Evolutionary conservation across 106 monocot genomes (phyloP), one percentile per base, ranked within the genome.

Genomic region (Amphibolis antarctica): DNA sequence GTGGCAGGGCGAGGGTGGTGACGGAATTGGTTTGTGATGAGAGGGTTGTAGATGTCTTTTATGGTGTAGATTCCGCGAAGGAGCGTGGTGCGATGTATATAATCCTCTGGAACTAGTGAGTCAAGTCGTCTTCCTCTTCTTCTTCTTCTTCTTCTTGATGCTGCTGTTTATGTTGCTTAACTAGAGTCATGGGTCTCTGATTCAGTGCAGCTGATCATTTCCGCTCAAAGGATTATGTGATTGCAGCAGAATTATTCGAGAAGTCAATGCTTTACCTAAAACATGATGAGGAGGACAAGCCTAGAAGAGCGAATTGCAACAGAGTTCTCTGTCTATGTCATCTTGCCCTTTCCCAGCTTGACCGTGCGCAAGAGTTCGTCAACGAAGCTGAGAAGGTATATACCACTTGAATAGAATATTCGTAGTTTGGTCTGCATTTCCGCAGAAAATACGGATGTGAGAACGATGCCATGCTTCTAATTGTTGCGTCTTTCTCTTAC

Each of bases 251-350:
- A 54, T 53, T 98, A 74, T 85, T 98, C 66, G 96, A 98, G 75
- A 98, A 82, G 53, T 98, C 96, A 3, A 87, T 98, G 90, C 90
- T 98, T 55, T 98, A 98, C 48, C 52, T 98, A 0, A 65, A 79
- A 12, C 70, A 64, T 1, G 85, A 86, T 26, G 96, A 89, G 66
- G 86, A 80, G 27, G 78, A 76, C 65, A 78, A 78, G 67, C 48
- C 71, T 28, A 74, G 85, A 24, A 82, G 96, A 5, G 79, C 96
- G 15, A 82, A 87, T 46, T 98, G 86, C 74, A 85, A 90, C 73
- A 80, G 96, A 69, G 96, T 98, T 20, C 89, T 90, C 44, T 53
- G 76, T 50, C 84, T 98, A 25, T 98, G 96, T 57, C 76, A 90
- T 62, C 80, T 98, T 30, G 90, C 82, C 0, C 85, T 87, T 22